Evolutionary conservation across 352 stramenopile species (phyloP).

Genomic region (Phytophthora sojae): DNA sequence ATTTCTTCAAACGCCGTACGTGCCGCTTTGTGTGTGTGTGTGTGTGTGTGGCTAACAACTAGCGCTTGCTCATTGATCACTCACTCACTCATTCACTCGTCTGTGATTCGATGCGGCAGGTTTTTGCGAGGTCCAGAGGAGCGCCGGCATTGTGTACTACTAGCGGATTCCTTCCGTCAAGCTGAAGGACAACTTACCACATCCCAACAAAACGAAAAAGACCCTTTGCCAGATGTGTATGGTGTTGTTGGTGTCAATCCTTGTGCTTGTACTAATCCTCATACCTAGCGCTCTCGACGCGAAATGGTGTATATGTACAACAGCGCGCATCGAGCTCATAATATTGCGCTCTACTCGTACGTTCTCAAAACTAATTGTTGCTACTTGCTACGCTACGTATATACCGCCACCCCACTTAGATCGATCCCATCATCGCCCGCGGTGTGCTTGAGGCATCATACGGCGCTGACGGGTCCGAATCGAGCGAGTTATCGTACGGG

Average conservation of each 20-base stretch:
- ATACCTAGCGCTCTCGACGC: no score
- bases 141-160: slow-evolving; percentile 40
- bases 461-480: slow-evolving; percentile 30
- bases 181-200: slow-evolving; percentile 13
- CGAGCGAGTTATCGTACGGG: slow-evolving; percentile 31
- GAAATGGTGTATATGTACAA: no score
- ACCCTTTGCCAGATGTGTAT: slow-evolving; percentile 23
- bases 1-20: slow-evolving; percentile 80
- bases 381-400: slow-evolving; percentile 17
- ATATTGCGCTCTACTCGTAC: slow-evolving; percentile 10
- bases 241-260: background rate
- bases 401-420: slow-evolving; percentile 9
- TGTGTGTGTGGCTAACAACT: no score
- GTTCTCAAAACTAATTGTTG: slow-evolving; percentile 31
- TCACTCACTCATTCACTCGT: background rate
- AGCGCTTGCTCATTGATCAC: no score
- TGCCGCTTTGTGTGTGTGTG: slow-evolving; percentile 11
- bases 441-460: slow-evolving; percentile 45
- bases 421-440: slow-evolving; percentile 20
- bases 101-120: slow-evolving; percentile 13
- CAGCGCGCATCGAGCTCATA: slow-evolving; percentile 15
- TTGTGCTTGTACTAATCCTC: no score
- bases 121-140: slow-evolving; percentile 41
- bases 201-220: slow-evolving; percentile 25
- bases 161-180: slow-evolving; percentile 21